Evolutionary conservation across 116 monocot genomes (phyloP).

Genomic region (Trichopus zeylanicus): DNA sequence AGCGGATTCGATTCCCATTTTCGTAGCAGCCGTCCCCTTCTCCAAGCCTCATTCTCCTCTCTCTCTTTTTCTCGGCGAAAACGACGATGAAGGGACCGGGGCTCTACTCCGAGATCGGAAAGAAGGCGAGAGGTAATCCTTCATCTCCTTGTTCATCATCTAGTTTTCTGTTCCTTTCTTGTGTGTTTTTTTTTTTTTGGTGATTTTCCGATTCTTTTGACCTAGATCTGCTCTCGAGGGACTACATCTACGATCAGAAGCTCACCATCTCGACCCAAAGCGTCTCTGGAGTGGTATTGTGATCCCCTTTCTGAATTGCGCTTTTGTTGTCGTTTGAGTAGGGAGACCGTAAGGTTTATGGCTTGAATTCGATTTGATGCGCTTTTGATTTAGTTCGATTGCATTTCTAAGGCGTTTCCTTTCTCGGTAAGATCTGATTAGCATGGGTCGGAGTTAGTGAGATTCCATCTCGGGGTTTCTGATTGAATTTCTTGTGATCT

Average conservation of each 20-base stretch:
- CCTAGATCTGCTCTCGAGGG: conserved; percentile 75
- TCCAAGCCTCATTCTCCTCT: not conserved
- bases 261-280: conserved; percentile 53
- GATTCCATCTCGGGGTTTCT: too few relatives aligned
- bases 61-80: not conserved
- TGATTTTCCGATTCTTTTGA: conserved; percentile 3
- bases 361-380: too few relatives aligned
- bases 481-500: too few relatives aligned
- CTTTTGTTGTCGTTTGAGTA: not conserved
- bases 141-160: not conserved
- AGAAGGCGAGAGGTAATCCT: conserved; percentile 52
- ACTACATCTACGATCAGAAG: conserved; percentile 79
- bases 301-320: not conserved
- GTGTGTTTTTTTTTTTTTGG: not conserved
- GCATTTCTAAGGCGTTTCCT: not conserved
- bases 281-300: conserved; percentile 57
- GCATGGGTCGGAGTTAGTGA: not conserved
- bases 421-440: not conserved
- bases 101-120: conserved; percentile 72
- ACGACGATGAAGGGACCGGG: conserved; percentile 64
- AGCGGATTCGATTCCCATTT: not conserved
- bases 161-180: not conserved
- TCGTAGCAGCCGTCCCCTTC: not conserved
- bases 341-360: too few relatives aligned
- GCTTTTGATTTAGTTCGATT: not conserved